Base-by-base conservation (phyloP, 2,329 filamentous ascomycete genomes). In the Aureobasidium uvarum region DNA sequence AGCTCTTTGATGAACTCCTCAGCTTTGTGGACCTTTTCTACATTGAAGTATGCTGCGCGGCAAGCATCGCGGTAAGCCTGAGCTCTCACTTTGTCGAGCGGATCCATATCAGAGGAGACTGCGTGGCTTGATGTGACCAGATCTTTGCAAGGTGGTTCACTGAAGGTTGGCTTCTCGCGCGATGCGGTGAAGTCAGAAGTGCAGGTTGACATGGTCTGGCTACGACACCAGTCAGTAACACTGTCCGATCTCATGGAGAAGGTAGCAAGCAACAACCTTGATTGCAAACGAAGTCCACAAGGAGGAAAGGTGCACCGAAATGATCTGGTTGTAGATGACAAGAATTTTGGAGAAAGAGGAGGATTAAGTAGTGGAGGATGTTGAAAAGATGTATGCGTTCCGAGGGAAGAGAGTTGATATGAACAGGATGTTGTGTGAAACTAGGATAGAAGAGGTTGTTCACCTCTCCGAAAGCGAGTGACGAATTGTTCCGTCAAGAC, bases 1-100 rank as follows among this genome's bases (percentile, higher is more conserved):
- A 95, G 84, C 69, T 91, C 87, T 0, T 68, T 62, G 1, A 94
- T 78, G 72, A 94, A 94, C 0, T 74, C 69, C 50, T 81, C 79
- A 0, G 90, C 90, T 0, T 92, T 72, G 1, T 80, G 76, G 56
- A 88, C 81, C 74, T 91, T 93, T 11, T 73, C 75, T 8, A n/a
- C 48, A 7, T 16, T 8, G 25, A 51, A 31, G 16, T n/a, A 31
- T n/a, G 79, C 75, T 14, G 52, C 33, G 14, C 52, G 33, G 20
- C n/a, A 25, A 14, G 33, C 52, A 36, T n/a, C 51, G 23, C n/a
- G n/a, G n/a, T 43, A 56, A 38, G 52, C 5, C 8, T 18, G 33
- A 13, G 20, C 8, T 43, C 52, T 39, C 33, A 56, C 36, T 39
- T 10, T n/a, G 38, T 56, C 52, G 11, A 56, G 33, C 5, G 4